phyloP scores from a whole-genome alignment of 2,329 filamentous ascomycete genomes.

The Trichoderma atroviride region DNA sequence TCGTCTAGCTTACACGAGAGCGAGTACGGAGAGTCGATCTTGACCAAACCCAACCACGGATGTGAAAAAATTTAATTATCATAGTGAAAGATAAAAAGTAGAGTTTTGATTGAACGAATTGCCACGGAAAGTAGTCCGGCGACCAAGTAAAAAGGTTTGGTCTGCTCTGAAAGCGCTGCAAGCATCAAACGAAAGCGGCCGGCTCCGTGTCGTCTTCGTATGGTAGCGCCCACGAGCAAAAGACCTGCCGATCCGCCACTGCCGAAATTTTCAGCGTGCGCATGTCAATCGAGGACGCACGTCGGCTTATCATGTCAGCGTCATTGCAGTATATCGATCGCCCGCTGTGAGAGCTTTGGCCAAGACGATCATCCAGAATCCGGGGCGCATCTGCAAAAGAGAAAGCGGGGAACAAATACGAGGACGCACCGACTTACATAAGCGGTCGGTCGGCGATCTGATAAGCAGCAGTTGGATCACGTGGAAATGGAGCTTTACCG shows the following conservation, averaged over 20 bases:
- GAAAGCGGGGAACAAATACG: slow-evolving; percentile 22
- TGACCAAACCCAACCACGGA: not conserved
- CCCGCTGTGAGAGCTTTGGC: slow-evolving; percentile 8
- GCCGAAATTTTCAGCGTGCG: not conserved
- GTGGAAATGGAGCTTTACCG: slow-evolving; percentile 13
- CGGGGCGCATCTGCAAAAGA: slow-evolving; percentile 17
- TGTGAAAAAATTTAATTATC: not conserved
- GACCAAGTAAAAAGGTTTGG: not conserved
- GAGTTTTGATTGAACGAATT: not conserved
- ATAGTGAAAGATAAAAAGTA: not conserved
- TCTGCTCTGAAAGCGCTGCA: not conserved
- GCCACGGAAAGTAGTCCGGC: not conserved
- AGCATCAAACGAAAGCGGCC: slow-evolving; percentile 13
- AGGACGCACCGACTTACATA: not conserved
- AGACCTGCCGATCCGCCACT: slow-evolving; percentile 5
- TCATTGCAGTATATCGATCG: slow-evolving; percentile 24
- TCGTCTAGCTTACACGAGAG: slow-evolving; percentile 4
- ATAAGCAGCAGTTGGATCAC: slow-evolving; percentile 5
- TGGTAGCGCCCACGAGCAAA: not conserved
- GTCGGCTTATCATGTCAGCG: slow-evolving; percentile 20
- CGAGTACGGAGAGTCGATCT: not conserved
- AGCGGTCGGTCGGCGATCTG: not conserved
- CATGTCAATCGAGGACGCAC: not conserved
- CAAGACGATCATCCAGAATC: slow-evolving; percentile 20
- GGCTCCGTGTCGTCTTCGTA: not conserved